Evolutionary conservation across 352 stramenopile species (phyloP).

Genomic region (Pythium aristosporum): DNA sequence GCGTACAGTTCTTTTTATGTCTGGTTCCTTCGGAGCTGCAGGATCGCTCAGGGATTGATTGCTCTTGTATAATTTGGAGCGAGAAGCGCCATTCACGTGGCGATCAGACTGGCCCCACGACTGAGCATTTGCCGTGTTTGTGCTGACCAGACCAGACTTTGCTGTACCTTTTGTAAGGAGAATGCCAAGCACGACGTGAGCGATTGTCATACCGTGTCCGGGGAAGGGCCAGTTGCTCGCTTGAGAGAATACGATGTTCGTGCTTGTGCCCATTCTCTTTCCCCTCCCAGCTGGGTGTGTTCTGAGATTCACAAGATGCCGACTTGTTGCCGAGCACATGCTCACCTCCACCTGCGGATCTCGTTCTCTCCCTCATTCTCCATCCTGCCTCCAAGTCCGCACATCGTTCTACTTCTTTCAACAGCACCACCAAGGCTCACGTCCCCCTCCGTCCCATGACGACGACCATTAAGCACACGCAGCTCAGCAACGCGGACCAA

Average conservation of each 20-base stretch:
- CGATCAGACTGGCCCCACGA: too few species aligned
- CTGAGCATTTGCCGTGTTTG: too few species aligned
- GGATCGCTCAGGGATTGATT: too few species aligned
- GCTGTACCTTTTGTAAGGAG: too few species aligned
- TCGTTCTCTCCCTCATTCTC: background rate
- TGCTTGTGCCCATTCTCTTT: background rate
- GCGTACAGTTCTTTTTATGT: too few species aligned
- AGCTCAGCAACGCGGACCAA: constrained; percentile 10
- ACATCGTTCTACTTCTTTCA: background rate
- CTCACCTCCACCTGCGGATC: background rate
- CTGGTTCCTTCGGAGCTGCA: too few species aligned
- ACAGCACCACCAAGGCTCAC: too few species aligned
- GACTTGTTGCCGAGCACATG: background rate
- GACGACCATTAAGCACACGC: background rate
- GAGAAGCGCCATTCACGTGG: too few species aligned
- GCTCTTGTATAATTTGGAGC: too few species aligned
- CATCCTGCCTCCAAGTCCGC: background rate
- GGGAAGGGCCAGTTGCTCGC: background rate
- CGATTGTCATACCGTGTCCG: background rate
- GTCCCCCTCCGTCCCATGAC: background rate
- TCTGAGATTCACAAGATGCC: too few species aligned
- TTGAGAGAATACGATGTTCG: background rate
- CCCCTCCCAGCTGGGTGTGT: background rate
- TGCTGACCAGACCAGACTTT: too few species aligned
- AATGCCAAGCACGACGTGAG: too few species aligned